Evolutionary conservation across 306 rosid genomes (phyloP), one percentile per base, ranked within the genome.

Genomic region (Prunus mongolica): DNA sequence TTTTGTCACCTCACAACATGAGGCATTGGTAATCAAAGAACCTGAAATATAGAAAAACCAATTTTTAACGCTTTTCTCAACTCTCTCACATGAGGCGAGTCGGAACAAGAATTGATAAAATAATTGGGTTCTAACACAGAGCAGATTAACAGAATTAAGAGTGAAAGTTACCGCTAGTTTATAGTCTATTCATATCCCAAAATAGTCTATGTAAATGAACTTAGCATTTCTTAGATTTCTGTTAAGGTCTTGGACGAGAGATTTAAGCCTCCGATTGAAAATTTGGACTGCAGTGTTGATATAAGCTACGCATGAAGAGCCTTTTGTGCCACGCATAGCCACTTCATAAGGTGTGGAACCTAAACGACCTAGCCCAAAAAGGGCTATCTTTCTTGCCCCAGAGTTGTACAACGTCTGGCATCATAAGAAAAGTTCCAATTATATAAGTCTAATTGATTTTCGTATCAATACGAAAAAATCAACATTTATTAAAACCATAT

Each of bases 261-360:
- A 47, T 76, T 34, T 81, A 24, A 91, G 88, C 20, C 73, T 55
- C 20, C 44, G 16, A 19, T 78, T 84, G 61, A 83, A 87, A 15
- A 82, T 11, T 32, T 22, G 60, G 2, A 67, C 69, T 3, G 65
- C 91, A 7, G 1, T 11, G 83, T 88, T 88, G 25, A 73, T 14
- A 0, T 57, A 18, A 28, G 76, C 71, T 2, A 52, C 84, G 32
- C 93, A 32, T 32, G 38, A 13, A 8, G 62, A 22, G 12, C 19
- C 86, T 28, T 47, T 67, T 16, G 49, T 60, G 0, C 73, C 83
- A 68, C 67, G 46, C 28, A 1, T 45, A 12, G 70, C 5, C 0
- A 46, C 72, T 8, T 79, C 32, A 34, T 32, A 8, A 3, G 90
- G 92, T 72, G 54, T 67, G 66, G 88, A 88, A 3, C 85, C 82